Base-by-base conservation (phyloP, 495 filamentous ascomycete species). In the Neurospora terricola region DNA sequence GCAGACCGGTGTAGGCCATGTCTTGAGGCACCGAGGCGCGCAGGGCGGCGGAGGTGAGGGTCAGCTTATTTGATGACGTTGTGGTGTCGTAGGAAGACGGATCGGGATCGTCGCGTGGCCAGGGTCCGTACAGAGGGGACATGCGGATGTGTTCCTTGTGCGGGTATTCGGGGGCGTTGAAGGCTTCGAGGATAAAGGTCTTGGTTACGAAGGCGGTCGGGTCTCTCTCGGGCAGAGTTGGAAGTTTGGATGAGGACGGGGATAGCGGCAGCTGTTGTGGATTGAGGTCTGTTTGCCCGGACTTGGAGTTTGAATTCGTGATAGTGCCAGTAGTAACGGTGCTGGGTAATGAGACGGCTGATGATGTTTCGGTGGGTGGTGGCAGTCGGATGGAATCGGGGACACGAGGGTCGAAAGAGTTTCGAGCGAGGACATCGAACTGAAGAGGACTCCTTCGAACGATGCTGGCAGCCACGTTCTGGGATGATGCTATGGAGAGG, bases 81-180 rank as follows among this genome's bases (percentile, higher is more conserved):
- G 27, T 1, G 54, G 27, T 62, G 27, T 62, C 54, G 54, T 73
- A 8, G 54, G 27, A 54, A 54, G 48, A 27, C 11, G 21, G 48
- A 54, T 74, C 18, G 34, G 38, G n/a, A 23, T 59, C 71, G 68
- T 78, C 54, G 27, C 23, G 54, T 54, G 80, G 81, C 82, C 83
- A 88, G 5, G 73, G 80, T 4, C 86, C 84, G 72, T 84, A 77
- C 7, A 86, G 78, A 1, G 82, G 83, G 18, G 82, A 83, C 38
- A 75, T 78, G 0, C 69, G 69, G 62, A 87, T 77, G 69, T 71
- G 73, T 5, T 73, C 71, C 12, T 48, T 74, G 77, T 87, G 85
- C 14, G 74, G 69, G 75, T 83, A 84, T 7, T 73, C 75, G 11
- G 78, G 78, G 34, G 77, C 77, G 4, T 77, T 78, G 48, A 81